These are phyloP conservation scores for Apiotrichum brassicae DNA, from an alignment of 1,284 basidiomycete species.

Conservation along the genomic window DNA sequence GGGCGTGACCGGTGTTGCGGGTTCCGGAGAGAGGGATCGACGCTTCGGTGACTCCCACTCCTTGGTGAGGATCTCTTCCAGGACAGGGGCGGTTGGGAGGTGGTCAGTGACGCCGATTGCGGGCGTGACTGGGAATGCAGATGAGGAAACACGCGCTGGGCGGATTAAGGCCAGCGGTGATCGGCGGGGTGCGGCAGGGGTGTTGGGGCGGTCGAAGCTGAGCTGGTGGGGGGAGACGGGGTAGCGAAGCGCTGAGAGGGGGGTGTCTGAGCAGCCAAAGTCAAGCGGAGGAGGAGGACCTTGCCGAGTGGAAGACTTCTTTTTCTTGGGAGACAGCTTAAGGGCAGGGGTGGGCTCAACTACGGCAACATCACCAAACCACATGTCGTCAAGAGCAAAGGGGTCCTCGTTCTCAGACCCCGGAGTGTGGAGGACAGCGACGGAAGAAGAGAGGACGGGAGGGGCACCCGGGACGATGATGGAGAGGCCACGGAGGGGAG, in stretches of 20 bases:
- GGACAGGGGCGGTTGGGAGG: no score
- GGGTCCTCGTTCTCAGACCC: constrained; percentile 7
- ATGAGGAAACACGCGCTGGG: constrained; percentile 6
- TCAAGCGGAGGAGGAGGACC: background rate
- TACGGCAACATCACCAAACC: background rate
- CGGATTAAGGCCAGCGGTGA: background rate
- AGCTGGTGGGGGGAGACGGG: constrained; percentile 4
- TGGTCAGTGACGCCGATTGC: constrained; percentile 19
- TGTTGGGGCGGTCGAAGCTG: background rate
- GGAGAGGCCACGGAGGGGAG: background rate
- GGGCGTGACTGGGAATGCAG: constrained; percentile 2
- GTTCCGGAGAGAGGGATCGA: background rate
- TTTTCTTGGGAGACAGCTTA: background rate
- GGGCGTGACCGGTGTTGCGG: constrained; percentile 13
- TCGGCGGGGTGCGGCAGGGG: background rate
- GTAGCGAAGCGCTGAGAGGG: background rate
- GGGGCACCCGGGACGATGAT: background rate
- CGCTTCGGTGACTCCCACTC: constrained; percentile 10
- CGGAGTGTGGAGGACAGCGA: background rate
- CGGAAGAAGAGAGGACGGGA: background rate
- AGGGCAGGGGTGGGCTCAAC: background rate
- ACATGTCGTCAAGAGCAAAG: constrained; percentile 5
- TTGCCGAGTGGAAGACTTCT: background rate
- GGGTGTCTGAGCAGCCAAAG: background rate
- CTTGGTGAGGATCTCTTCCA: no score